phyloP scores from a whole-genome alignment of 805 yeast genomes.

The Kockiozyma suomiensis region DNA sequence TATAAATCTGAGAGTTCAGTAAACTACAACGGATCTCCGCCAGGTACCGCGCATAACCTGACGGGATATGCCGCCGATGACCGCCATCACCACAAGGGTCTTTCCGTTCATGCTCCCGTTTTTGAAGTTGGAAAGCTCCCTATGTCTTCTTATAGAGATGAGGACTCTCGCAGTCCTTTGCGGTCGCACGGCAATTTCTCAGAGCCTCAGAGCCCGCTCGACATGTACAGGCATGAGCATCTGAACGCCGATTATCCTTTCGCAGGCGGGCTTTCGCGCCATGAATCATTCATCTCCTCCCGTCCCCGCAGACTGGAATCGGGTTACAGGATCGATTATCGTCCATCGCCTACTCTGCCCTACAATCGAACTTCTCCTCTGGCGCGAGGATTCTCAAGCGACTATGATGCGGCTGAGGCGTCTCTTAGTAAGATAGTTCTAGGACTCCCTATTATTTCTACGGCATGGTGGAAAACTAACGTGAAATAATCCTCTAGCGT shows the following conservation, averaged over 20 bases:
- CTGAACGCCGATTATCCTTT: not conserved
- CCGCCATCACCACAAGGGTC: slow-evolving; percentile 1
- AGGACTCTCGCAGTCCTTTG: not conserved
- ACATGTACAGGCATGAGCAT: slow-evolving; percentile 7
- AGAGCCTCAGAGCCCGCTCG: slow-evolving; percentile 21
- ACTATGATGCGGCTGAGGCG: slow-evolving; percentile 25
- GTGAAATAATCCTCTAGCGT: slow-evolving; percentile 22
- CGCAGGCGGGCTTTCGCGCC: not conserved
- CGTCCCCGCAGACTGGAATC: not conserved
- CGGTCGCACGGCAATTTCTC: slow-evolving; percentile 13
- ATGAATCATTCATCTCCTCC: slow-evolving; percentile 10
- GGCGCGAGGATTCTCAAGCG: not conserved
- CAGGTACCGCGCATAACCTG: not conserved
- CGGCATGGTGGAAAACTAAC: too few relatives aligned
- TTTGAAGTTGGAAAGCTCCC: slow-evolving; percentile 16
- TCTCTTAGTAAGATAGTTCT: slow-evolving; percentile 32
- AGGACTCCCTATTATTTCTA: too few relatives aligned
- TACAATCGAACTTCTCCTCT: not conserved
- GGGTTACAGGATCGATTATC: not conserved
- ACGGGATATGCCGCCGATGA: not conserved
- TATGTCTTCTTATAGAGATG: not conserved
- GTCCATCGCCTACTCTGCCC: not conserved
- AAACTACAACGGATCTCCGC: not conserved
- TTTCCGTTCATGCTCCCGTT: slow-evolving; percentile 27
- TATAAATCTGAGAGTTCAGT: not conserved